A percentile compares a stretch with the other conserved stretches of the same genome.
Conservation (phyloP, 2,329 filamentous ascomycete genomes). For the Stromatinia cepivora region DNA sequence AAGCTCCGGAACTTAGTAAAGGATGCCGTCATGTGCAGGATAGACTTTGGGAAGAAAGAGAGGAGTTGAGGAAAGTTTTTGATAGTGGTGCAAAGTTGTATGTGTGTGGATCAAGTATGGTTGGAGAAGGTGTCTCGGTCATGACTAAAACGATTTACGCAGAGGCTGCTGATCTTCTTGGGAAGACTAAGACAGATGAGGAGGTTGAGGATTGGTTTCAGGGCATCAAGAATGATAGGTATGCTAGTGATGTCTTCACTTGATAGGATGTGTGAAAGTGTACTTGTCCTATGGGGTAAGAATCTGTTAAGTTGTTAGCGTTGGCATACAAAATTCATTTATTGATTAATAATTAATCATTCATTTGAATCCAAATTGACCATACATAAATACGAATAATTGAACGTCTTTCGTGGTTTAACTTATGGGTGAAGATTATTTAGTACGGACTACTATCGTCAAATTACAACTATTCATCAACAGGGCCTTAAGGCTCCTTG, state of each 20-base stretch:
- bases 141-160: constrained; percentile 24
- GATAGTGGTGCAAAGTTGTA: constrained; percentile 25
- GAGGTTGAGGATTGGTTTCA: constrained; percentile 26
- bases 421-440: no score
- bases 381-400: neutral
- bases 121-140: constrained; percentile 19
- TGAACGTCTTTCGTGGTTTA: no score
- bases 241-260: constrained; percentile 27
- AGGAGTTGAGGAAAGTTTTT: constrained; percentile 22
- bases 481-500: no score
- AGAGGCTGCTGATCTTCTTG: constrained; percentile 1
- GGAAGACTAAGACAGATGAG: constrained; percentile 23
- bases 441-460: no score
- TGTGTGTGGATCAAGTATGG: constrained; percentile 24
- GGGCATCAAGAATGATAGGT: constrained; percentile 22
- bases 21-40: constrained; percentile 25
- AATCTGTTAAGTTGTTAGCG: neutral
- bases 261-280: neutral
- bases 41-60: constrained; percentile 26
- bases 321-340: neutral
- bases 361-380: neutral
- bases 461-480: no score
- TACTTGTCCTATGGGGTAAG: neutral
- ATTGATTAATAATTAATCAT: neutral
- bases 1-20: constrained; percentile 10